Base-by-base conservation (phyloP, 129 eudicot species). In the Flaveria ramosissima region DNA sequence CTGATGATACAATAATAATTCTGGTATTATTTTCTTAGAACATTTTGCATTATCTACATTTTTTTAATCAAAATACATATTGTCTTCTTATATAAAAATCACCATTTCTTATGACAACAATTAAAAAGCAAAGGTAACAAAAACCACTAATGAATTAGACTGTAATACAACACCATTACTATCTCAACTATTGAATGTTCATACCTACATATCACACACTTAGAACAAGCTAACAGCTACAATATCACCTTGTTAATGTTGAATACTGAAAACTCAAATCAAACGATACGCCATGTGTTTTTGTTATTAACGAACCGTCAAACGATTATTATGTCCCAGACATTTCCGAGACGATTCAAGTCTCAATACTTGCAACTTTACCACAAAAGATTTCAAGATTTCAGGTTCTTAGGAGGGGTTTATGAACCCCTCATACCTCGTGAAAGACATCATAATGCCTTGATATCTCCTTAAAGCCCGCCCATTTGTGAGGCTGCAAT, bases 401-500 rank as follows among this genome's bases (percentile, higher is more conserved):
- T 85, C 84, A 0, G 92, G 32, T 4, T 27, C 32, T 27, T 27
- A 0, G 4, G 32, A 27, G 32, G 32, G 5, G 32, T 27, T 3
- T 27, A 27, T 27, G 17, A 21, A 19, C 24, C 41, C 10, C 17
- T 9, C 52, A 19, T 87, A 89, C 97, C 90, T 89, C 62, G 82
- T 84, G 76, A 78, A 92, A 76, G 89, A 92, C 85, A 92, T 75
- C 97, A 92, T 89, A 96, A 92, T 89, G 73, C 96, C 97, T 59
- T 92, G 89, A 73, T 92, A 92, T 83, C 96, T 88, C 87, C 97
- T 89, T 45, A 86, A 82, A 60, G 96, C 85, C 96, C 97, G 97
- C 86, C 98, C 98, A 93, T 59, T 93, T 90, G 74, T 90, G 98
- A 45, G 98, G 98, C 86, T 93, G 95, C 71, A 93, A 84, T 64